Evolutionary conservation across 2,329 filamentous ascomycete genomes (phyloP), one percentile per base, ranked within the genome.

Genomic region (Penicillium thymicola): DNA sequence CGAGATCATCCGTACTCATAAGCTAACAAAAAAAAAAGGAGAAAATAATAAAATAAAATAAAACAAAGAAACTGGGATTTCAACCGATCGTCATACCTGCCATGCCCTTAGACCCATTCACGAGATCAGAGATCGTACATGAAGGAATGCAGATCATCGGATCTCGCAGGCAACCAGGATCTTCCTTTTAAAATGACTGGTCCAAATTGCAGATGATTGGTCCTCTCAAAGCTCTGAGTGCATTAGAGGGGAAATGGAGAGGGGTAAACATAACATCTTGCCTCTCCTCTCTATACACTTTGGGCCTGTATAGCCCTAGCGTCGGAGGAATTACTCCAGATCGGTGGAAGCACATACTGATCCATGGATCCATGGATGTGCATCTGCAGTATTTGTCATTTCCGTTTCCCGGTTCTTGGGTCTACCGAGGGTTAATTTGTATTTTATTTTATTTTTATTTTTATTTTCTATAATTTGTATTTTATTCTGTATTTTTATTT

Each of bases 51-150:
- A 44, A 55, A 41, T 2, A 42, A 10, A 38, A 30, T n/a, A 28
- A 41, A 8, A 18, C 4, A 38, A 32, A 21, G 13, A 32, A 27
- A 51, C 42, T 46, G 51, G n/a, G 48, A 48, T 46, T 27, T n/a
- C 21, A 54, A 18, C 43, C 38, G 59, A 59, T 64, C 61, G 48
- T 50, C 59, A 61, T 57, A 53, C 42, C 32, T 53, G 32, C 42
- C 54, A 47, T 37, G 37, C 41, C 47, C 47, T 21, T n/a, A 34
- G 40, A 5, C 16, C 37, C 48, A 58, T 59, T 58, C 34, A 42
- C 27, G 27, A 59, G 53, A 62, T 62, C 58, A 54, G 56, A 58
- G 62, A 63, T 65, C 63, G 62, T 65, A 62, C 63, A 63, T 62
- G 43, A 55, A 47, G 58, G 56, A 48, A 64, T 62, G 62, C 59